Conservation (phyloP, 140 eudicot genomes). For the Bidens hawaiensis region DNA sequence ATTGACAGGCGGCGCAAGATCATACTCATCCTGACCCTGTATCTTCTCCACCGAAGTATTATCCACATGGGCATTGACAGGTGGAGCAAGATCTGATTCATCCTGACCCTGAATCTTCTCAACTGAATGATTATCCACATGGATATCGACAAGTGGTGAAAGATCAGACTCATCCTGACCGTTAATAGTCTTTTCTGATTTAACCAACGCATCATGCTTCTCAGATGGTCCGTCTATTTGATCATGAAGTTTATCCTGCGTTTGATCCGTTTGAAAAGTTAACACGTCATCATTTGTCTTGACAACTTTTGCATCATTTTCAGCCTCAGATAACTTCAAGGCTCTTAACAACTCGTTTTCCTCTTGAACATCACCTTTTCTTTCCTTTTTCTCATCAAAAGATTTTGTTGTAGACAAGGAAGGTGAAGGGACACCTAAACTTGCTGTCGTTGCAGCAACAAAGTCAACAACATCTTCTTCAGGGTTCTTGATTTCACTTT, state of each 20-base stretch:
- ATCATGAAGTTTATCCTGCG: constrained; percentile 23
- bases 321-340: constrained; percentile 58
- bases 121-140: constrained; percentile 21
- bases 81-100: constrained; percentile 5
- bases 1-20: constrained; percentile 21
- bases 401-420: constrained; percentile 58
- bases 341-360: constrained; percentile 65
- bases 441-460: constrained; percentile 84
- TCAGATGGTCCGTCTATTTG: constrained; percentile 16
- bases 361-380: constrained; percentile 81
- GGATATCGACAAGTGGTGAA: constrained; percentile 17
- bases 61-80: constrained; percentile 22
- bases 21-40: constrained; percentile 13
- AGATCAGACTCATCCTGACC: constrained; percentile 16
- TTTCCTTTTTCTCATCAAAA: constrained; percentile 48
- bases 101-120: constrained; percentile 20
- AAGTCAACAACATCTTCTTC: constrained; percentile 79
- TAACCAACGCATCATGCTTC: constrained; percentile 16
- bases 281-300: constrained; percentile 24
- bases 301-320: constrained; percentile 24
- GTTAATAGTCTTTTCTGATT: constrained; percentile 12
- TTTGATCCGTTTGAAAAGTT: constrained; percentile 24
- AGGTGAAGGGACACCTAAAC: constrained; percentile 89
- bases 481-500: constrained; percentile 30
- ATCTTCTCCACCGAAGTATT: constrained; percentile 22